Evolutionary conservation across 1,139 yeast species (phyloP).

Genomic region (Magnusiomyces magnusii): DNA sequence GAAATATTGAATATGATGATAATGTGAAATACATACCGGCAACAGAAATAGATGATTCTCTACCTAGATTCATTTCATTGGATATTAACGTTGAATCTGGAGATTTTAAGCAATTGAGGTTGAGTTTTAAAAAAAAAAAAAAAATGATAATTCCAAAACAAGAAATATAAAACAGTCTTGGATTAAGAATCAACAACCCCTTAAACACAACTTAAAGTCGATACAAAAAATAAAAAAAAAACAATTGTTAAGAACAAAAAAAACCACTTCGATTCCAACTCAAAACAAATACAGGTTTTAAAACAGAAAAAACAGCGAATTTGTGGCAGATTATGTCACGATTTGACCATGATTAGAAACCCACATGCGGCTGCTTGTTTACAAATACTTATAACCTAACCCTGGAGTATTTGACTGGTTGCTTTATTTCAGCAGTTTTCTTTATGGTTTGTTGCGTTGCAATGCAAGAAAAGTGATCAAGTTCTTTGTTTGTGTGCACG

Average conservation of each 20-base stretch:
- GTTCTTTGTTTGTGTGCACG: too few relatives aligned
- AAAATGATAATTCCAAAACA: not conserved
- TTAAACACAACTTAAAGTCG: too few relatives aligned
- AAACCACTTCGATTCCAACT: too few relatives aligned
- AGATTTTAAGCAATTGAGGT: not conserved
- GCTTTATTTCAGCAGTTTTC: too few relatives aligned
- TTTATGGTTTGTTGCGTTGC: too few relatives aligned
- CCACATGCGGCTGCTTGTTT: not conserved
- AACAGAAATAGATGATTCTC: slow-evolving; percentile 65
- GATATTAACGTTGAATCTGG: not conserved
- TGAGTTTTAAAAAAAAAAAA: not conserved
- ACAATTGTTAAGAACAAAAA: too few relatives aligned
- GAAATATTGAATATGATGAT: not conserved
- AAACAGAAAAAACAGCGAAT: not conserved
- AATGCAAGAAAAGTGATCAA: too few relatives aligned
- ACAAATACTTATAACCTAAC: not conserved
- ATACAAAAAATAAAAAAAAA: too few relatives aligned
- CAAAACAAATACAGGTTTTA: not conserved
- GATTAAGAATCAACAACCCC: too few relatives aligned
- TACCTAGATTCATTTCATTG: slow-evolving; percentile 18
- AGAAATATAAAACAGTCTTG: too few relatives aligned
- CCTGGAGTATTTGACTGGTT: too few relatives aligned
- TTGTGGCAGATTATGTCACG: not conserved
- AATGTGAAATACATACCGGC: slow-evolving; percentile 42
- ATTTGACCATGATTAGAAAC: not conserved